A percentile compares a stretch with the other conserved stretches of the same genome.
Conservation (phyloP, 306 rosid genomes). For the Styphnolobium japonicum region DNA sequence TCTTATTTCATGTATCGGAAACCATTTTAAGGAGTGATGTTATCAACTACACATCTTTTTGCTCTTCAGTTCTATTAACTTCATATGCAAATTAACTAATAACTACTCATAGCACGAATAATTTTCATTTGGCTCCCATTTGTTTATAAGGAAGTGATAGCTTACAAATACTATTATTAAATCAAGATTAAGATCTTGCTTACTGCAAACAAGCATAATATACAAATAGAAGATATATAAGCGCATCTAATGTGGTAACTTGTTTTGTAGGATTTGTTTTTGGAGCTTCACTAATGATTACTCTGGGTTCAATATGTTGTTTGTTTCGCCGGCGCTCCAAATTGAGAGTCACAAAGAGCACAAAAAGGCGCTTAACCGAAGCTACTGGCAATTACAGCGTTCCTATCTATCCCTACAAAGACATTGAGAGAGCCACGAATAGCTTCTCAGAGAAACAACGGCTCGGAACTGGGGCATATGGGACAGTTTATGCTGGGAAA, state of each 20-base stretch:
- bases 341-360: conserved; percentile 52
- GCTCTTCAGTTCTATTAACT: not conserved
- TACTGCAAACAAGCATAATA: not conserved
- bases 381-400: conserved; percentile 70
- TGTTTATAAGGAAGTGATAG: not conserved
- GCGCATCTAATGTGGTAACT: not conserved
- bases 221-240: not conserved
- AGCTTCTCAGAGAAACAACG: conserved; percentile 77
- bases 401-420: conserved; percentile 71
- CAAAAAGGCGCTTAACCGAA: conserved; percentile 73
- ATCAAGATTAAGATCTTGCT: not conserved
- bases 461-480: conserved; percentile 87
- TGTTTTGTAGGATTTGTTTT: conserved; percentile 47
- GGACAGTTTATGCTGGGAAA: conserved; percentile 87
- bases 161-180: not conserved
- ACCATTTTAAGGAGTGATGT: not conserved
- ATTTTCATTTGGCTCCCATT: not conserved
- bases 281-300: conserved; percentile 48
- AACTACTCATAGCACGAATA: no score
- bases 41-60: not conserved
- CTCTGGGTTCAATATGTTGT: conserved; percentile 53
- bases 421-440: conserved; percentile 78
- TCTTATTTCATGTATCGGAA: not conserved
- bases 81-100: not conserved
- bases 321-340: conserved; percentile 57